Evolutionary conservation across 129 eudicot species (phyloP).

Genomic region (sunflower (Helianthus annuus)): HanXRQr2.0-SUNRISE NC_035446.2:131759063-131759562

Average conservation of each 20-base stretch:
- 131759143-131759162: too few species aligned
- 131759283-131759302: background rate
- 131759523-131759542: background rate
- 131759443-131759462: slow-evolving; percentile 84
- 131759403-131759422: slow-evolving; percentile 73
- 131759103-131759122: too few species aligned
- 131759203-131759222: too few species aligned
- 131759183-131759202: too few species aligned
- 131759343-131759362: slow-evolving; percentile 67
- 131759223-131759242: too few species aligned
- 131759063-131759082: too few species aligned
- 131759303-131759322: slow-evolving; percentile 1
- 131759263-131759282: background rate
- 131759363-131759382: slow-evolving; percentile 76
- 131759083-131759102: too few species aligned
- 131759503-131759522: background rate
- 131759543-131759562: too few species aligned
- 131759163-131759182: too few species aligned
- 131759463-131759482: slow-evolving; percentile 52
- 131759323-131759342: slow-evolving; percentile 39
- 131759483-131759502: slow-evolving; percentile 69
- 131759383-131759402: slow-evolving; percentile 65
- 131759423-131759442: slow-evolving; percentile 71
- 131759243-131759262: too few species aligned
- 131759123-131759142: too few species aligned